phyloP scores from a whole-genome alignment of 2,329 filamentous ascomycete genomes.

The Sporothrix luriei region DNA sequence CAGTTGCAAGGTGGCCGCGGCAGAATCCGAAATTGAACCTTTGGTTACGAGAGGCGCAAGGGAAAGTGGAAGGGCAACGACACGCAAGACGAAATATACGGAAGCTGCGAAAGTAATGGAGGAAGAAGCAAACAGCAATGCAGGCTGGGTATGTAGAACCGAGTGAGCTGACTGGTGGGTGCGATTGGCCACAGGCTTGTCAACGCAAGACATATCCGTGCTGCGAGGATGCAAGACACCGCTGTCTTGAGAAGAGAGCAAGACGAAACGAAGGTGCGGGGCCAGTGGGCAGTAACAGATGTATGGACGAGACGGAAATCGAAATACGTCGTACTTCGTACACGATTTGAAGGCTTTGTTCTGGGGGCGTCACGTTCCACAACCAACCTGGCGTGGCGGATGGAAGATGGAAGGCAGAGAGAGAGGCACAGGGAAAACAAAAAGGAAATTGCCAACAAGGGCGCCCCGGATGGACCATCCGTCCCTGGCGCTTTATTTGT shows the following conservation, averaged over 20 bases:
- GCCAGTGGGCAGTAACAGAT: not conserved
- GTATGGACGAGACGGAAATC: not conserved
- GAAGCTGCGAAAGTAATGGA: not conserved
- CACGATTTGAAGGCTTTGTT: not conserved
- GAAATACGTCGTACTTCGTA: too few relatives aligned
- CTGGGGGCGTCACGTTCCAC: constrained; percentile 24
- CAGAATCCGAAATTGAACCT: constrained; percentile 2
- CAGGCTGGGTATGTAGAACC: not conserved
- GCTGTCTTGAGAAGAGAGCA: constrained; percentile 23
- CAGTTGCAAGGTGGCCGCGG: not conserved
- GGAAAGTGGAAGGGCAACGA: not conserved
- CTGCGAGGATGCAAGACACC: constrained; percentile 17
- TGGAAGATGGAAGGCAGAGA: not conserved
- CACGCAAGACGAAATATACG: not conserved
- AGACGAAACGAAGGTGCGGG: constrained; percentile 22
- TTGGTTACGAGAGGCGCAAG: not conserved
- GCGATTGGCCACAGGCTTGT: constrained; percentile 8
- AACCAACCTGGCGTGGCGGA: not conserved
- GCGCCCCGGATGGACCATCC: not conserved
- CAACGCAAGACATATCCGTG: not conserved
- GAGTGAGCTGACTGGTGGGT: constrained; percentile 17
- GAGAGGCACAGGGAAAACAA: not conserved
- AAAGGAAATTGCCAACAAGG: not conserved
- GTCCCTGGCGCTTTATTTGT: not conserved
- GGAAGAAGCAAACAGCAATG: not conserved